These are phyloP conservation scores for Pseudophaeomoniella oleicola DNA, from an alignment of 2,329 filamentous ascomycete species.

Conservation along the genomic window DNA sequence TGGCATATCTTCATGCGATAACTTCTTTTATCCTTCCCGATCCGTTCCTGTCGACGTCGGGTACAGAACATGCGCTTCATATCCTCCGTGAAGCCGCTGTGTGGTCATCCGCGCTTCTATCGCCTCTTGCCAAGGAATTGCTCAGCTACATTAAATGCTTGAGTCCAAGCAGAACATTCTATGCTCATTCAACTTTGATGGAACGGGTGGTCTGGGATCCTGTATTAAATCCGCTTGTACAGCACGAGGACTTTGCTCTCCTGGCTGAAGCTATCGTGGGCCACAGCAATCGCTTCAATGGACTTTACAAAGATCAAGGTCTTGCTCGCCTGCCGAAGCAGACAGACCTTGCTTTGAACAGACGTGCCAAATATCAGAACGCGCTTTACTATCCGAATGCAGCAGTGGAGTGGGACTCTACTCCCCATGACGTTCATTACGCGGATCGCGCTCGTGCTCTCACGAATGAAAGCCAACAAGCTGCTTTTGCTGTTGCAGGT, in stretches of 20 bases:
- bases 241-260: constrained; percentile 7
- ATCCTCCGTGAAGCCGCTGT: constrained; percentile 10
- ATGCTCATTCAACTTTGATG: constrained; percentile 6
- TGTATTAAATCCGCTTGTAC: constrained; percentile 3
- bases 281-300: constrained; percentile 5
- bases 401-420: background rate
- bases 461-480: background rate
- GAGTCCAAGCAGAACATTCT: constrained; percentile 4
- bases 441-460: constrained; percentile 3
- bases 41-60: constrained; percentile 17
- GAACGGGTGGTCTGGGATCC: constrained; percentile 5
- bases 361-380: background rate
- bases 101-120: constrained; percentile 3
- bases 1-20: constrained; percentile 21
- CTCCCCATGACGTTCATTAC: constrained; percentile 3
- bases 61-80: constrained; percentile 16
- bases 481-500: background rate
- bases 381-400: background rate
- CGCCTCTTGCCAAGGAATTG: constrained; percentile 2
- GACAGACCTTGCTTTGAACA: background rate
- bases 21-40: constrained; percentile 21
- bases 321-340: background rate
- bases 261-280: constrained; percentile 4
- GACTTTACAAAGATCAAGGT: constrained; percentile 1
- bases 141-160: constrained; percentile 4